A percentile compares a stretch with the other conserved stretches of the same genome.
Conservation (phyloP, 2,329 filamentous ascomycete genomes). For the Alternaria sp. region DNA sequence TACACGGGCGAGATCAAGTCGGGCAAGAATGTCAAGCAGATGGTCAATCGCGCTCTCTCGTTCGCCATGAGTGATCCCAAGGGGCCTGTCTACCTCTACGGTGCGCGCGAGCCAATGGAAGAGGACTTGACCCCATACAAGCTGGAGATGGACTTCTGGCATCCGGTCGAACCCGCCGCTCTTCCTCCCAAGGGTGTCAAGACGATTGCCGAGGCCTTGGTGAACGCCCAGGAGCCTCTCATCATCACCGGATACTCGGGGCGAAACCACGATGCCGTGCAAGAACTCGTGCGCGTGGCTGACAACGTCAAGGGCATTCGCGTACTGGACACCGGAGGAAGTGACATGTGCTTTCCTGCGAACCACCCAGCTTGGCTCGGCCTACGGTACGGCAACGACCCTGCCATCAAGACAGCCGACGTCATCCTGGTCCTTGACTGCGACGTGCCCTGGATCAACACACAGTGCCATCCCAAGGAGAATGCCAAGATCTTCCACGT, state of each 20-base stretch:
- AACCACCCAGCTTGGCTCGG: constrained; percentile 65
- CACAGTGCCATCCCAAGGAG: constrained; percentile 66
- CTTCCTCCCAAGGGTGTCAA: constrained; percentile 61
- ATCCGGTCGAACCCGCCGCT: constrained; percentile 70
- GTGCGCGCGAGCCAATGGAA: constrained; percentile 81
- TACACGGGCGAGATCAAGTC: constrained; percentile 84
- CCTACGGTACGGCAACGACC: constrained; percentile 75
- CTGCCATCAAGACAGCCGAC: constrained; percentile 77
- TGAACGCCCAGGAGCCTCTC: constrained; percentile 69
- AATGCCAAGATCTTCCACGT: constrained; percentile 68
- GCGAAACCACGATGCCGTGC: constrained; percentile 68
- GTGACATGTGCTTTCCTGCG: constrained; percentile 77
- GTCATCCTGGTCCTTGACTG: constrained; percentile 86
- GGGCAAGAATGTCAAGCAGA: constrained; percentile 85
- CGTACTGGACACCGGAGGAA: constrained; percentile 77
- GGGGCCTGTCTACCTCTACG: constrained; percentile 80
- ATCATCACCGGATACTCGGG: constrained; percentile 75
- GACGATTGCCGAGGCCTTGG: constrained; percentile 68
- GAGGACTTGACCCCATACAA: constrained; percentile 70
- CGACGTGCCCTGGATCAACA: constrained; percentile 94
- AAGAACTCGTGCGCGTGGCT: constrained; percentile 69
- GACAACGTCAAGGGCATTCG: constrained; percentile 71
- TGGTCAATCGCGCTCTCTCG: constrained; percentile 83
- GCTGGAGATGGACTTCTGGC: constrained; percentile 73
- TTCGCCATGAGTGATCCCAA: constrained; percentile 79